A percentile compares a stretch with the other conserved stretches of the same genome.
These are phyloP conservation scores for Trichosporon ovoides DNA, from an alignment of 1,284 basidiomycete species.

Conservation along the genomic window DNA sequence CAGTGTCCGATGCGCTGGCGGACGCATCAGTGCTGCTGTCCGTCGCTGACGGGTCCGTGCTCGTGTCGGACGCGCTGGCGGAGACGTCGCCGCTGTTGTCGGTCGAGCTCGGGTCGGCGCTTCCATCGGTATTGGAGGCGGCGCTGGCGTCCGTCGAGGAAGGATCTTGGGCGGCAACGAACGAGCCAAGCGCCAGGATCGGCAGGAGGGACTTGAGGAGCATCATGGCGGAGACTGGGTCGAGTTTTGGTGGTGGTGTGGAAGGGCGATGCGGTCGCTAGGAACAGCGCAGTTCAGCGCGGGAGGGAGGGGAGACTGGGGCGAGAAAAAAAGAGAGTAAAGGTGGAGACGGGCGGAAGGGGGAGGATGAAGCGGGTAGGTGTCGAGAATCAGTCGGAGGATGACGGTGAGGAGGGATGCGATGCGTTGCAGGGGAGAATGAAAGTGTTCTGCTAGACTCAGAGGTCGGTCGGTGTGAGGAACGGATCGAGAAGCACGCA, in stretches of 20 bases:
- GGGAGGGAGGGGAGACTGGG: neutral
- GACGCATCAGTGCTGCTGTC: neutral
- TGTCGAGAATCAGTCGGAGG: neutral
- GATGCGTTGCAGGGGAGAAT: too few relatives aligned
- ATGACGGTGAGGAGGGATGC: neutral
- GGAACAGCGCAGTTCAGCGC: neutral
- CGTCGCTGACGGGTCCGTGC: neutral
- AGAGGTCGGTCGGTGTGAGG: too few relatives aligned
- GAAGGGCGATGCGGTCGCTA: neutral
- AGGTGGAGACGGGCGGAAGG: neutral
- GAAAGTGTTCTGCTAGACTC: too few relatives aligned
- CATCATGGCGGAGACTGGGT: neutral
- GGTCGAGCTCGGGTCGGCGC: too few relatives aligned
- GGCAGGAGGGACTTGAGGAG: constrained; percentile 1
- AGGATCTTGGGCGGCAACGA: neutral
- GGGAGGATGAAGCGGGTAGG: neutral
- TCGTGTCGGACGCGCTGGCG: too few relatives aligned
- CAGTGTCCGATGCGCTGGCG: too few relatives aligned
- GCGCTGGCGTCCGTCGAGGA: too few relatives aligned
- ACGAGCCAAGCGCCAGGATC: neutral
- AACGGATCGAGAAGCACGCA: too few relatives aligned
- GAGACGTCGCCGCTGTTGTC: too few relatives aligned
- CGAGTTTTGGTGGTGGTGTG: neutral
- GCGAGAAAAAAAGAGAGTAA: neutral
- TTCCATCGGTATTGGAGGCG: too few relatives aligned